Conservation (phyloP, 495 filamentous ascomycete genomes). For the Rusavskia elegans region DNA sequence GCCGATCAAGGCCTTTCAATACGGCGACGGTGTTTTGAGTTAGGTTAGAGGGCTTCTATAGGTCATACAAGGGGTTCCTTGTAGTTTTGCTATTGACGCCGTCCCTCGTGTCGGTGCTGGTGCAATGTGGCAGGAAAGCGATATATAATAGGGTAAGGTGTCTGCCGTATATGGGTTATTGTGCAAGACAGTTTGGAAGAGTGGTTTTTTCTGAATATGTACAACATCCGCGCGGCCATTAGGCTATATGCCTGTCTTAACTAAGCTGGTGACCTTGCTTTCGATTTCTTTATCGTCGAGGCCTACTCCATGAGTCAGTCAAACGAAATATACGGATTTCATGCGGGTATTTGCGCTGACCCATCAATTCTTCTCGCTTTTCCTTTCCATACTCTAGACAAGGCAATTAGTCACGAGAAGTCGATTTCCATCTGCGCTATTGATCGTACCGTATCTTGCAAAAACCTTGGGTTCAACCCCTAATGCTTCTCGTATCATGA, state of each 20-base stretch:
- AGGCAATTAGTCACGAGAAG: conserved; percentile 1
- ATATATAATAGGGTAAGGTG: too few relatives aligned
- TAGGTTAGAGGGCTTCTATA: too few relatives aligned
- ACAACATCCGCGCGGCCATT: too few relatives aligned
- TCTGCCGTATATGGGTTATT: too few relatives aligned
- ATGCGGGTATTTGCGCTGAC: conserved; percentile 25
- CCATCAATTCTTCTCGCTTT: conserved; percentile 66
- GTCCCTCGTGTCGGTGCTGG: too few relatives aligned
- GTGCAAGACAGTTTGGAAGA: too few relatives aligned
- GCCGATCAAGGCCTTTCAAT: too few relatives aligned
- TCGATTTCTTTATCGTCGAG: conserved; percentile 87
- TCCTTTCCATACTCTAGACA: conserved; percentile 69
- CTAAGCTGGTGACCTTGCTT: conserved; percentile 65
- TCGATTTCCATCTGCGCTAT: neutral
- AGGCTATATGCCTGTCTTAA: conserved; percentile 36
- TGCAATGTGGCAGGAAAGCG: too few relatives aligned
- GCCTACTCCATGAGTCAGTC: conserved; percentile 31
- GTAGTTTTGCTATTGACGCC: too few relatives aligned
- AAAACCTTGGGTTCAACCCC: conserved; percentile 72
- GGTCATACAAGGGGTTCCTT: too few relatives aligned
- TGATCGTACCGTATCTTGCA: conserved; percentile 71
- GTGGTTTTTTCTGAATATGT: too few relatives aligned
- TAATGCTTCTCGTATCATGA: conserved; percentile 81
- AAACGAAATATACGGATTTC: conserved; percentile 5
- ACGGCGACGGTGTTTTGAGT: too few relatives aligned